phyloP scores from a whole-genome alignment of 2,329 filamentous ascomycete genomes.

The Xylaria sp. region DNA sequence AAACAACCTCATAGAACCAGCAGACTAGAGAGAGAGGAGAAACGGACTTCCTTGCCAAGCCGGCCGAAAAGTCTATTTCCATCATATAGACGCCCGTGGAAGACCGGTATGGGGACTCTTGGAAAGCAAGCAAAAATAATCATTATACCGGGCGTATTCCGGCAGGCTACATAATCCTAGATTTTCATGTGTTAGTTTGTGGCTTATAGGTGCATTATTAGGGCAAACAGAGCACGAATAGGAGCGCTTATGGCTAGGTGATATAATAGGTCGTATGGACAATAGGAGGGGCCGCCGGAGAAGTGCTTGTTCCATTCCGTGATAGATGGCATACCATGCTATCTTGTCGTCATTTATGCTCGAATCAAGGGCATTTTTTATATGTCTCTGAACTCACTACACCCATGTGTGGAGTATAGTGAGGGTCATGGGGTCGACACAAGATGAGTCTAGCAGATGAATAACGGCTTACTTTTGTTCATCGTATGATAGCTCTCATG shows the following conservation, averaged over 20 bases:
- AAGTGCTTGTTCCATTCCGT: constrained; percentile 22
- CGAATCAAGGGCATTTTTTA: not conserved
- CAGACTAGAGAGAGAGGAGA: not conserved
- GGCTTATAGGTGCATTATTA: constrained; percentile 20
- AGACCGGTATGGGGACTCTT: constrained; percentile 8
- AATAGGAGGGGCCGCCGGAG: constrained; percentile 15
- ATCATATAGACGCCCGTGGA: constrained; percentile 7
- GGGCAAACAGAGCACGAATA: constrained; percentile 17
- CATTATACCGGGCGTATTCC: constrained; percentile 1
- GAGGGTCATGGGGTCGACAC: not conserved
- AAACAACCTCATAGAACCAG: not conserved
- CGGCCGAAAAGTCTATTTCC: constrained; percentile 24
- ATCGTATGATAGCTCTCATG: not conserved
- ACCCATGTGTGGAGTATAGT: not conserved
- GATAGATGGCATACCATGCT: constrained; percentile 11
- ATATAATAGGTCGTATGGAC: not conserved
- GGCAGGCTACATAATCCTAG: constrained; percentile 18
- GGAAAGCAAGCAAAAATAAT: not conserved
- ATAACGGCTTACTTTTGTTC: not conserved
- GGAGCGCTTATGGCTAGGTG: not conserved
- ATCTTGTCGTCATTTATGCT: constrained; percentile 19
- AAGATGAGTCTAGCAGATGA: not conserved
- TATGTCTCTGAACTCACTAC: not conserved
- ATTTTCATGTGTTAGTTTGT: constrained; percentile 1
- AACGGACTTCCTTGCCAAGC: constrained; percentile 23